Evolutionary conservation across 179 eudicot species (phyloP), one percentile per base, ranked within the genome.

Genomic region (Silene noctiflora): DNA sequence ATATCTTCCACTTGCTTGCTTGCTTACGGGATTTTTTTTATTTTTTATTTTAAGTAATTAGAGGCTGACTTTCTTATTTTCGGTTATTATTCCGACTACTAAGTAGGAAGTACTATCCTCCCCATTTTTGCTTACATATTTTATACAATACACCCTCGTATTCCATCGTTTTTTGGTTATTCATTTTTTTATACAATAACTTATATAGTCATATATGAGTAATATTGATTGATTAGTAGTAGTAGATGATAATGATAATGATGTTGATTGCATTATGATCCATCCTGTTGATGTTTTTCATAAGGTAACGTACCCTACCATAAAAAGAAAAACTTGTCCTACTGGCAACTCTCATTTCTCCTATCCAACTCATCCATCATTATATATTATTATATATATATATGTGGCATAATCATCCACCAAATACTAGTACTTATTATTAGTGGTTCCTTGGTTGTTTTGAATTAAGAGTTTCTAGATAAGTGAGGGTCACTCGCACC

Each of bases 291-390:
- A 21, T 51, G 58, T 53, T 61, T 56, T 69, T 9, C 67, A 77
- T 80, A 77, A 83, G 80, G 84, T 59, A 76, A 77, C 67, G 72
- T 80, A 81, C 84, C 86, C 86, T 76, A 81, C 86, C 88, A 80
- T 64, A 8, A 62, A 56, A 76, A 67, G 72, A 71, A 63, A 48
- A 68, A 82, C 29, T 63, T 69, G 39, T 67, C 14, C 51, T 39
- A 25, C 56, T 33, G 39, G 51, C 25, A 68, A 81, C 68, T 67
- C 35, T 16, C 65, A 29, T 74, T 33, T 4, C 42, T 71, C 63
- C 11, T 13, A 51, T 69, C 79, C 81, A 85, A 84, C 79, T 76
- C 83, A 78, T 72, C 72, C 77, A 22, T 66, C 59, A 75, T 71
- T 79, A 82, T 51, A 74, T 25, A 62, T 74, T 33, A 71, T 21